Conservation (phyloP, 2,329 filamentous ascomycete genomes). For the Fusarium abutilonis region DNA sequence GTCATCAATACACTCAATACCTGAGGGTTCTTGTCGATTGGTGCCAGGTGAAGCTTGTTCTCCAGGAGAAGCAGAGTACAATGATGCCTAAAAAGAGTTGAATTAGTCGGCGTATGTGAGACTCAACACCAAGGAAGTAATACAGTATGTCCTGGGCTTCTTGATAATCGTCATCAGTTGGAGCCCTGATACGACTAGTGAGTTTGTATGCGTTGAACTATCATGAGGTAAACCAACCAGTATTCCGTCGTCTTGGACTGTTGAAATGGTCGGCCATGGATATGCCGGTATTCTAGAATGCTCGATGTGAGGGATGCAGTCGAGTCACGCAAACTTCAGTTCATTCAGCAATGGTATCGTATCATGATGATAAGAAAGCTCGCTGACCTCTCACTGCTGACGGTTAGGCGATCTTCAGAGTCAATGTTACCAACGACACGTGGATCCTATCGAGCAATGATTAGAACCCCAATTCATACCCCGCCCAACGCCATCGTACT, state of each 20-base stretch:
- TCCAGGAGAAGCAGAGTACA: conserved; percentile 43
- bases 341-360: neutral
- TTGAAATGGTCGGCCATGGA: conserved; percentile 45
- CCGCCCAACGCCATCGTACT: neutral
- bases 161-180: conserved; percentile 30
- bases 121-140: neutral
- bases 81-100: conserved; percentile 16
- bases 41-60: conserved; percentile 51
- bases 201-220: neutral
- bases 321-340: conserved; percentile 20
- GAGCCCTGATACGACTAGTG: conserved; percentile 15
- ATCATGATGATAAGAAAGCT: neutral
- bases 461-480: neutral
- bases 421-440: conserved; percentile 22
- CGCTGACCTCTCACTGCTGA: conserved; percentile 13
- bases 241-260: conserved; percentile 42
- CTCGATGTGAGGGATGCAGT: conserved; percentile 29
- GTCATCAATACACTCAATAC: neutral
- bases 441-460: conserved; percentile 12
- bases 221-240: conserved; percentile 24
- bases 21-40: conserved; percentile 18
- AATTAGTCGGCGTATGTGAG: neutral
- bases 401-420: conserved; percentile 7
- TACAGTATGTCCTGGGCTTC: conserved; percentile 26
- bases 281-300: conserved; percentile 43